These are phyloP conservation scores for Cercospora sp. DNA, from an alignment of 2,329 filamentous ascomycete species.

Conservation along the genomic window DNA sequence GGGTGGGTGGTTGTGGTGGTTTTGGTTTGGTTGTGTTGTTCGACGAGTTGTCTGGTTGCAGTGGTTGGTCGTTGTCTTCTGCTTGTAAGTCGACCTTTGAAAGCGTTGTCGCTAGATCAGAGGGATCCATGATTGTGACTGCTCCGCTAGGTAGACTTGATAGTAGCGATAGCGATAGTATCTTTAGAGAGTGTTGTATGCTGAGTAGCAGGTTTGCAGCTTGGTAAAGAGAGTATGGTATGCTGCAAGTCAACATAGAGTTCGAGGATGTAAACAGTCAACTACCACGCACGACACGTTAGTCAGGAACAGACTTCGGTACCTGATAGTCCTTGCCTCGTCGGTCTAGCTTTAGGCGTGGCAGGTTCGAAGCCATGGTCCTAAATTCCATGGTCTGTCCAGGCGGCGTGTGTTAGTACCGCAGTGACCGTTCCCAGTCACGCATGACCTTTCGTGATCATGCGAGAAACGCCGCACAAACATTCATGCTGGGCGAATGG, in stretches of 20 bases:
- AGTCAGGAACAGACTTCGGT: neutral
- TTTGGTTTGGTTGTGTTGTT: neutral
- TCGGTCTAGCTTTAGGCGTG: neutral
- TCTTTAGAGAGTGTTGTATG: neutral
- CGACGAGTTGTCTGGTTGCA: neutral
- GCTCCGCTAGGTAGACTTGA: neutral
- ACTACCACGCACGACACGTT: neutral
- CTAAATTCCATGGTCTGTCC: neutral
- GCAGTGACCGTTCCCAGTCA: neutral
- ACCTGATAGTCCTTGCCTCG: neutral
- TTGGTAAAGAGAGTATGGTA: neutral
- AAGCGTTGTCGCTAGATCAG: neutral
- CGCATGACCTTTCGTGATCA: neutral
- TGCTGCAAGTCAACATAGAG: neutral
- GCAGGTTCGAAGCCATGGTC: neutral
- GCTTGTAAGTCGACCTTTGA: neutral
- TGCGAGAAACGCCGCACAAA: neutral
- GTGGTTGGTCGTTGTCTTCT: neutral
- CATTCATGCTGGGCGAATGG: neutral
- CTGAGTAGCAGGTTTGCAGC: neutral
- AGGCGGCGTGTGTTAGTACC: neutral
- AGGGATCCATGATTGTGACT: neutral
- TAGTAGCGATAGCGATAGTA: neutral
- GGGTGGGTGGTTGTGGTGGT: neutral
- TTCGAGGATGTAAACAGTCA: neutral